Percentiles rank a stretch among this genome's conserved stretches.
These are phyloP conservation scores for Crithidia acanthocephali DNA, from an alignment of 208 protist species.

Conservation along the genomic window DNA sequence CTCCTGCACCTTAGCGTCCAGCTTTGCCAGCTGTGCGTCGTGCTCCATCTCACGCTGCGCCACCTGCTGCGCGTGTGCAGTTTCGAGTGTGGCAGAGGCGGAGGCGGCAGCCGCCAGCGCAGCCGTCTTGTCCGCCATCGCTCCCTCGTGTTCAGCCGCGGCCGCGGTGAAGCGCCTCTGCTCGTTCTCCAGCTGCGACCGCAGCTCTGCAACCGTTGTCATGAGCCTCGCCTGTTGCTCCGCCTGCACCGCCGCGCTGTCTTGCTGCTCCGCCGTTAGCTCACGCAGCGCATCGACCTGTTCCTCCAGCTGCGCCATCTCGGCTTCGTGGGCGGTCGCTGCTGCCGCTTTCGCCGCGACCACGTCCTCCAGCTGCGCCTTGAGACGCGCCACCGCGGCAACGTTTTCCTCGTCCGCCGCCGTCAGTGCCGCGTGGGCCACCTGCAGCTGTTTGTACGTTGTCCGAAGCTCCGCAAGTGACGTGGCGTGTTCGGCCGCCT, in stretches of 20 bases:
- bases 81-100: background rate
- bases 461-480: background rate
- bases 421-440: background rate
- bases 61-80: constrained; percentile 1
- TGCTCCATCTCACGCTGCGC: background rate
- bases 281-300: constrained; percentile 1
- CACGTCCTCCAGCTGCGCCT: constrained; percentile 7
- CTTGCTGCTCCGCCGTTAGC: background rate
- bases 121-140: background rate
- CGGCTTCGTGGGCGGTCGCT: background rate
- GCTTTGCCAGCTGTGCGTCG: background rate
- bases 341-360: background rate
- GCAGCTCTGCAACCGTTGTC: constrained; percentile 4
- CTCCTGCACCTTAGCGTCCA: too few relatives aligned
- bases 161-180: background rate
- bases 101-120: background rate
- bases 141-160: background rate
- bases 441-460: background rate
- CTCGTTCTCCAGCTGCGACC: background rate
- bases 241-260: background rate
- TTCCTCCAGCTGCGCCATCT: background rate
- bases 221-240: constrained; percentile 1
- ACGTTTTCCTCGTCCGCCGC: background rate
- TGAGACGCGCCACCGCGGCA: background rate
- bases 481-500: background rate